A percentile compares a stretch with the other conserved stretches of the same genome.
phyloP scores from a whole-genome alignment of 768 basidiomycete genomes.

The Tylopilus felleus region DNA sequence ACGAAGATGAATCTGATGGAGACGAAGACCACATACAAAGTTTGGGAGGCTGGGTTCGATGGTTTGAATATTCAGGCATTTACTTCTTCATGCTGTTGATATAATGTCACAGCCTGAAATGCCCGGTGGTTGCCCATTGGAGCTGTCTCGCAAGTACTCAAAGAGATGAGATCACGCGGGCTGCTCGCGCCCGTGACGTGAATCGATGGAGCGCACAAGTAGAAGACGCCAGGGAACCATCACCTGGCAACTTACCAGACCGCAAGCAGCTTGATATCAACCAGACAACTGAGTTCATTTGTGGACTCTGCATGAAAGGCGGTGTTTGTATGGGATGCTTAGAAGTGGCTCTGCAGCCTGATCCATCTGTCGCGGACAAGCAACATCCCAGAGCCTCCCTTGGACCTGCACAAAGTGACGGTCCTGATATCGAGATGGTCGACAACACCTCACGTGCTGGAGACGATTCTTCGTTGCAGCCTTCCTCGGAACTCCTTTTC shows the following conservation, averaged over 20 bases:
- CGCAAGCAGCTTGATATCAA: conserved; percentile 44
- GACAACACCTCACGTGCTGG: conserved; percentile 20
- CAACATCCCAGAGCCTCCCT: conserved; percentile 1
- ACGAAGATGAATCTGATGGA: conserved; percentile 46
- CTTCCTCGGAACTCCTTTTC: conserved; percentile 56
- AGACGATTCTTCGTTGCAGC: conserved; percentile 17
- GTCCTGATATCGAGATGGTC: conserved; percentile 36
- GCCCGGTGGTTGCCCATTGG: conserved; percentile 77
- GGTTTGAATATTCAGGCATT: conserved; percentile 44
- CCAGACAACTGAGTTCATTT: conserved; percentile 77
- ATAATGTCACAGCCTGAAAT: conserved; percentile 54
- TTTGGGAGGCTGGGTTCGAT: conserved; percentile 82
- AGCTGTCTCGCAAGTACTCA: conserved; percentile 62
- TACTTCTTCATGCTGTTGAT: conserved; percentile 9
- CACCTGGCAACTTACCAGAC: conserved; percentile 38
- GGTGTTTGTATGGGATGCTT: conserved; percentile 77
- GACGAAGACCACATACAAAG: conserved; percentile 47
- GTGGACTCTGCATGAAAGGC: conserved; percentile 69
- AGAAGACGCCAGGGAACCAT: conserved; percentile 19
- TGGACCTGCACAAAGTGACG: conserved; percentile 8
- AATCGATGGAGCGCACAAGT: conserved; percentile 35
- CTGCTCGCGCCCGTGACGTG: conserved; percentile 52
- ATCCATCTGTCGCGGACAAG: conserved; percentile 28
- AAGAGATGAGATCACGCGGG: conserved; percentile 70
- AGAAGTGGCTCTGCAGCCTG: conserved; percentile 51